Percentiles rank a stretch among this genome's conserved stretches.
Conservation (phyloP, 2,329 filamentous ascomycete species). For the Juglanconis juglandina region DNA sequence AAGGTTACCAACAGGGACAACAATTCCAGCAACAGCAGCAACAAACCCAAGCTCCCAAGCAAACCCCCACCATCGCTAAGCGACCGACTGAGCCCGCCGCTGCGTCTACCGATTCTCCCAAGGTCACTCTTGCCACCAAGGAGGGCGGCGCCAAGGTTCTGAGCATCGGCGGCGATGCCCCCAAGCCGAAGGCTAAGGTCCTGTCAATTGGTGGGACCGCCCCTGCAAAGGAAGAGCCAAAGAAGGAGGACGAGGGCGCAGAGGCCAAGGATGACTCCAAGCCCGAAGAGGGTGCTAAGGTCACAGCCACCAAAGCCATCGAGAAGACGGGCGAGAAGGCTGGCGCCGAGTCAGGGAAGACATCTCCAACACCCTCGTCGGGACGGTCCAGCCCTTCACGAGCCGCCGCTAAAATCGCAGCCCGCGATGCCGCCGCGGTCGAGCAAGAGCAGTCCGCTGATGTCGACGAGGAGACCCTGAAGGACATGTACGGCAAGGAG, state of each 20-base stretch:
- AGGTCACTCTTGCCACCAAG: constrained; percentile 53
- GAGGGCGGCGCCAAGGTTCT: constrained; percentile 61
- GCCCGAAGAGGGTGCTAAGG: constrained; percentile 74
- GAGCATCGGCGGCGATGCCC: constrained; percentile 55
- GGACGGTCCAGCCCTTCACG: constrained; percentile 78
- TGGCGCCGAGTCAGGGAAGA: constrained; percentile 54
- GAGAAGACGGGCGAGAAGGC: constrained; percentile 75
- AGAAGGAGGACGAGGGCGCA: constrained; percentile 39
- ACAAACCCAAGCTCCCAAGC: constrained; percentile 38
- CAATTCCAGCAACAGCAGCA: constrained; percentile 38
- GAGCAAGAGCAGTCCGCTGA: constrained; percentile 77
- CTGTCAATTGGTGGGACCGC: constrained; percentile 39
- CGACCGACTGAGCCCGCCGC: constrained; percentile 49
- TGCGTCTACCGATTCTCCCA: constrained; percentile 41
- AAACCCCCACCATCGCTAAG: constrained; percentile 63
- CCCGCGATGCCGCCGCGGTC: constrained; percentile 76
- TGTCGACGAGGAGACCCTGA: constrained; percentile 69
- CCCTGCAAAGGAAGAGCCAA: constrained; percentile 40
- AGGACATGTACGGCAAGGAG: constrained; percentile 95
- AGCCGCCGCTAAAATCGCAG: constrained; percentile 46
- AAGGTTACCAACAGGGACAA: constrained; percentile 46
- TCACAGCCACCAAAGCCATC: constrained; percentile 82
- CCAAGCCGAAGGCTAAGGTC: constrained; percentile 62
- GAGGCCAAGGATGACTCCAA: constrained; percentile 49
- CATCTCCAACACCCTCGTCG: constrained; percentile 77